Conservation (phyloP, 352 stramenopile genomes). For the Phytophthora colocasiae region DNA sequence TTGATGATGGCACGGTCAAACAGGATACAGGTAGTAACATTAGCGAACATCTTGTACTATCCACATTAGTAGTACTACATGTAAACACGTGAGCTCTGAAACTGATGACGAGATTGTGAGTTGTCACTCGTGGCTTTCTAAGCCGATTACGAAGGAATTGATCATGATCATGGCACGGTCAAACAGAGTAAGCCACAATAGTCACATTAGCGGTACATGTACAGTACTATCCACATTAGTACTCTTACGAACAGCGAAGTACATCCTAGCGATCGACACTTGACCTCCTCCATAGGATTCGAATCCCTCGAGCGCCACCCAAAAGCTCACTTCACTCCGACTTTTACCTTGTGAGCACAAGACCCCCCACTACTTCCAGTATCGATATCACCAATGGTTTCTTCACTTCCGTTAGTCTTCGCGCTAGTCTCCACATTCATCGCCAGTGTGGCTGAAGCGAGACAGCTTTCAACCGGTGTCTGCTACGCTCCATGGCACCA, state of each 20-base stretch:
- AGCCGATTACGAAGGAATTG: too few species aligned
- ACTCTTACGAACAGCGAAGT: neutral
- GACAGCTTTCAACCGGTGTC: constrained; percentile 30
- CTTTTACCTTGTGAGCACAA: constrained; percentile 1
- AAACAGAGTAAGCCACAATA: too few species aligned
- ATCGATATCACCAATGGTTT: neutral
- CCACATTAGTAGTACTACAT: too few species aligned
- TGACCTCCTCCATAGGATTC: constrained; percentile 4
- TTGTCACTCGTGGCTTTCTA: too few species aligned
- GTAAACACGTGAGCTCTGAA: too few species aligned
- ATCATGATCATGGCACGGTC: too few species aligned
- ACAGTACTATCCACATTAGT: too few species aligned
- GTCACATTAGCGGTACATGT: too few species aligned
- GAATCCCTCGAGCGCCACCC: constrained; percentile 1
- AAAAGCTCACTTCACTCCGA: constrained; percentile 7
- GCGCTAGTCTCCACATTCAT: neutral
- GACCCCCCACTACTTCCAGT: neutral
- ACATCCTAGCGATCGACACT: neutral
- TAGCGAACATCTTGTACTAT: too few species aligned
- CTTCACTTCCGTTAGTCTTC: neutral
- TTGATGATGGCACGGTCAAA: neutral
- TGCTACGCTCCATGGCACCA: constrained; percentile 72
- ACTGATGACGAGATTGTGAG: too few species aligned
- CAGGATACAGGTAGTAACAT: too few species aligned
- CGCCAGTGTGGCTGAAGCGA: constrained; percentile 1